These are phyloP conservation scores for Salix suchowensis DNA, from an alignment of 345 rosid species.

Conservation along the genomic window DNA sequence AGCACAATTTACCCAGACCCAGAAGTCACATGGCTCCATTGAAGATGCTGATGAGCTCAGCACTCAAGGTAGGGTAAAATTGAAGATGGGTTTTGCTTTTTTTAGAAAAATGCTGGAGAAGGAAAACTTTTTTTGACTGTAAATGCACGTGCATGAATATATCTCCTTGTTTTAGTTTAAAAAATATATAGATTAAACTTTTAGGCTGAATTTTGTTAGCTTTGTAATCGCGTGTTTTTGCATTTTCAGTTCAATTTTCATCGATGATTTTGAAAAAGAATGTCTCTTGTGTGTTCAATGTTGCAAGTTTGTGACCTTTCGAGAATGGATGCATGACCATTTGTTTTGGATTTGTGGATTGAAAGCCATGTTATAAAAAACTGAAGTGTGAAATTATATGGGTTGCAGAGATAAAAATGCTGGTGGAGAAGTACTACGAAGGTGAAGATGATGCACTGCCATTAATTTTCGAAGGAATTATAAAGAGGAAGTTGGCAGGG, in stretches of 20 bases:
- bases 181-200: too few relatives aligned
- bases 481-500: conserved; percentile 61
- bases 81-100: neutral
- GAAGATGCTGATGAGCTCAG: conserved; percentile 26
- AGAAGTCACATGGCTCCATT: conserved; percentile 2
- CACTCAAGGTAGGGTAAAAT: conserved; percentile 34
- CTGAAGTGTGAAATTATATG: neutral
- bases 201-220: too few relatives aligned
- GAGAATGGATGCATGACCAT: neutral
- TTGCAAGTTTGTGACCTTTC: neutral
- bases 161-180: too few relatives aligned
- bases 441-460: conserved; percentile 61
- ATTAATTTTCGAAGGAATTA: conserved; percentile 49
- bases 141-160: too few relatives aligned
- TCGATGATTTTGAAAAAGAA: too few relatives aligned
- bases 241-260: too few relatives aligned
- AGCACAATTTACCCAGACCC: conserved; percentile 1
- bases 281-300: too few relatives aligned
- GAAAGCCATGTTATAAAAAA: neutral
- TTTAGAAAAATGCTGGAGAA: neutral
- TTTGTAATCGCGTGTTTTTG: too few relatives aligned
- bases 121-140: neutral
- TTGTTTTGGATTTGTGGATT: neutral
- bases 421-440: conserved; percentile 42
- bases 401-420: conserved; percentile 51